Evolutionary conservation across 495 filamentous ascomycete species (phyloP).

Genomic region (Hypoxylon intermedium): DNA sequence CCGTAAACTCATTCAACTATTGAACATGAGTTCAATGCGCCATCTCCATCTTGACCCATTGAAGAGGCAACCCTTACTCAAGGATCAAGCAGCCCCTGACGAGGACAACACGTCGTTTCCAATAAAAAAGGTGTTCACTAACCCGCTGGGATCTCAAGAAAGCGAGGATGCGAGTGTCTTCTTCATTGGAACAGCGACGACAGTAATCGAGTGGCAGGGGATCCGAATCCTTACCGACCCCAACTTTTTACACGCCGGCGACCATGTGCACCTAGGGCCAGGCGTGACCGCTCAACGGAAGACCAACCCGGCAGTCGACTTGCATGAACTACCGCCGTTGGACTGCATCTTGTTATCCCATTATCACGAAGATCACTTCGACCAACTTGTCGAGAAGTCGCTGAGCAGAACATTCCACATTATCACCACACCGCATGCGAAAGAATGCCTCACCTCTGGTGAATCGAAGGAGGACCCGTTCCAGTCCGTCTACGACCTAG

Average conservation of each 20-base stretch:
- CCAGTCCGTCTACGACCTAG: constrained; percentile 59
- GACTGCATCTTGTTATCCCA: constrained; percentile 69
- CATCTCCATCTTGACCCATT: constrained; percentile 39
- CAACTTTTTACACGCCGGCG: constrained; percentile 74
- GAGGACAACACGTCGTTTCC: constrained; percentile 21
- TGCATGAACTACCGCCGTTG: constrained; percentile 66
- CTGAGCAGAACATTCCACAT: constrained; percentile 67
- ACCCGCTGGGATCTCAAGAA: constrained; percentile 22
- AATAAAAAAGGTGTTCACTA: constrained; percentile 25
- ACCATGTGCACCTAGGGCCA: constrained; percentile 72
- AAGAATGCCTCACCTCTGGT: constrained; percentile 52
- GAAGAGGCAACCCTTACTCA: constrained; percentile 36
- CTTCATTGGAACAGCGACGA: constrained; percentile 74
- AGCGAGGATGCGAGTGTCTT: constrained; percentile 45
- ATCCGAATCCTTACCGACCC: constrained; percentile 72
- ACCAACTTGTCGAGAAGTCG: constrained; percentile 64
- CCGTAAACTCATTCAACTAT: no score
- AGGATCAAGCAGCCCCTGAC: constrained; percentile 25
- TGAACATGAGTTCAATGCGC: constrained; percentile 28
- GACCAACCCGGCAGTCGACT: constrained; percentile 66
- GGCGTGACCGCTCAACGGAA: constrained; percentile 61
- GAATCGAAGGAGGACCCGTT: constrained; percentile 57
- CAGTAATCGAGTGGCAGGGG: constrained; percentile 68
- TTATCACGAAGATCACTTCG: constrained; percentile 74
- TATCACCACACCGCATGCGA: constrained; percentile 70